Conservation (phyloP, 1,284 basidiomycete species). For the Chalciporus sp. region DNA sequence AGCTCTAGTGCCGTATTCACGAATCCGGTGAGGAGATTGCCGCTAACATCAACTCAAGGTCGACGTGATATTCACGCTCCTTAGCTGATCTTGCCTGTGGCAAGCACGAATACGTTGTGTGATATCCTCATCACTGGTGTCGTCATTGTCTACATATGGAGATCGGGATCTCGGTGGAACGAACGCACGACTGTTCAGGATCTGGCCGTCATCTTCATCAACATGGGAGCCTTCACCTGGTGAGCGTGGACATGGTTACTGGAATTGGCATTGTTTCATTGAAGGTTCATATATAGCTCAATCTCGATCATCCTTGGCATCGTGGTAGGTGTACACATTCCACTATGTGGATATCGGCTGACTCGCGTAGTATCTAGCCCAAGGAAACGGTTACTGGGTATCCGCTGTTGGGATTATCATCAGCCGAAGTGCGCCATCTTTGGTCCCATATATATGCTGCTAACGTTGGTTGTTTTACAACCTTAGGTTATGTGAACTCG, state of each 20-base stretch:
- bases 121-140: constrained; percentile 17
- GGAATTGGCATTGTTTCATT: neutral
- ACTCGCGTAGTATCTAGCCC: neutral
- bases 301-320: neutral
- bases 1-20: neutral
- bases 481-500: neutral
- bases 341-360: neutral
- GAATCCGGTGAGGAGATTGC: neutral
- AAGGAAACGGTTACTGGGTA: neutral
- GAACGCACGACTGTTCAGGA: constrained; percentile 2
- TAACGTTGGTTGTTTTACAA: neutral
- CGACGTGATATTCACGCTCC: neutral
- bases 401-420: neutral
- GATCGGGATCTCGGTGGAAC: constrained; percentile 9
- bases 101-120: constrained; percentile 9
- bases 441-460: neutral
- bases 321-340: neutral
- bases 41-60: neutral
- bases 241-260: neutral
- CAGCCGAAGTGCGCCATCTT: neutral
- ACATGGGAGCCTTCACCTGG: neutral
- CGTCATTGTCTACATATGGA: constrained; percentile 13
- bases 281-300: neutral
- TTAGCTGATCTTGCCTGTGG: constrained; percentile 10
- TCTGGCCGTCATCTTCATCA: constrained; percentile 14